Evolutionary conservation across 805 yeast genomes (phyloP).

Genomic region (Starmerella khaoyaiensis): DNA sequence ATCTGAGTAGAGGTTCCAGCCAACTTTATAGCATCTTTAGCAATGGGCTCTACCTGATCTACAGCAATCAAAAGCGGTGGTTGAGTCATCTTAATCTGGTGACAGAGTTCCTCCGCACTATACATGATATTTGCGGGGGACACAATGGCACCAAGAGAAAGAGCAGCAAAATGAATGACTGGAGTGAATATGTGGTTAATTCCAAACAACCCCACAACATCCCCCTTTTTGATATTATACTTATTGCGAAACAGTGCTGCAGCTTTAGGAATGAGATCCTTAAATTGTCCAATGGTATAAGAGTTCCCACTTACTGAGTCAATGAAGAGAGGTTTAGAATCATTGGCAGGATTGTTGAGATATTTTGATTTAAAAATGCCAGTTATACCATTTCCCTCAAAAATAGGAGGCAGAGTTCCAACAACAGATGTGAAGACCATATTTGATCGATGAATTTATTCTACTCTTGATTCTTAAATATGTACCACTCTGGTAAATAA

Average conservation of each 20-base stretch:
- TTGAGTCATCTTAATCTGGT: conserved; percentile 21
- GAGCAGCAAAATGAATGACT: conserved; percentile 23
- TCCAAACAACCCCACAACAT: conserved; percentile 25
- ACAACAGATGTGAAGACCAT: conserved; percentile 5
- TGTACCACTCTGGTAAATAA: no score
- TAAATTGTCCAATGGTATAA: conserved; percentile 14
- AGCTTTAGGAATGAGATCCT: conserved; percentile 12
- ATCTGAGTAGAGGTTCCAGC: conserved; percentile 3
- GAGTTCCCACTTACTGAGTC: conserved; percentile 22
- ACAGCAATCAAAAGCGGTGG: conserved; percentile 19
- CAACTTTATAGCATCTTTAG: conserved; percentile 8
- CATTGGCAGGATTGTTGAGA: neutral
- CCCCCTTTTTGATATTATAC: conserved; percentile 20
- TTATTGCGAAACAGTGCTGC: conserved; percentile 19
- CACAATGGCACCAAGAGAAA: conserved; percentile 25
- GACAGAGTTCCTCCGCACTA: conserved; percentile 25
- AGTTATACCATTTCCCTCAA: conserved; percentile 6
- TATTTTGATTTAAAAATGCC: conserved; percentile 4
- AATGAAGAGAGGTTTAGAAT: conserved; percentile 3
- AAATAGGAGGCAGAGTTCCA: conserved; percentile 1
- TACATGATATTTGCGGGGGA: conserved; percentile 29
- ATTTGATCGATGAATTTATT: no score
- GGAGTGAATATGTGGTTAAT: conserved; percentile 25
- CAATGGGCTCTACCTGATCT: conserved; percentile 10
- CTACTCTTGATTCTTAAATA: no score